Base-by-base conservation (phyloP, 2,329 filamentous ascomycete genomes). In the Allantophomopsis lycopodina region DNA sequence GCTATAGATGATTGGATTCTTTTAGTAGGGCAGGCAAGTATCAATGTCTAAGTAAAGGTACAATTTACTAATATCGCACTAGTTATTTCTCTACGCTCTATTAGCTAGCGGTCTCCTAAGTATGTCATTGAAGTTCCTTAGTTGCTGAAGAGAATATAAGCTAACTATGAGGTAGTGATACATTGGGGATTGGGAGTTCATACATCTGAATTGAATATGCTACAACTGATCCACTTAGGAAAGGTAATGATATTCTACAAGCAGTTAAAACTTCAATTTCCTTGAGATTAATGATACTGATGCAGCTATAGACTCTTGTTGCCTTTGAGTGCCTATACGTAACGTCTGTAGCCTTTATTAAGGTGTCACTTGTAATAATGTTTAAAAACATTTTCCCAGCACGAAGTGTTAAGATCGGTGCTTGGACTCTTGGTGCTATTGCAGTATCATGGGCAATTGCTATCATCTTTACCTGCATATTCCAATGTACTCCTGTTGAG, bases 401-500 rank as follows among this genome's bases (percentile, higher is more conserved):
- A 5, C 16, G 32, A 4, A 38, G 8, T 14, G 43, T 47, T 10
- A 35, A 32, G 20, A 42, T 54, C 12, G 47, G 47, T 16, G 41
- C 45, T 8, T 46, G 46, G 34, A 46, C 55, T 8, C 38, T 60
- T 15, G 54, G 47, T 8, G 35, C 36, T 17, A 31, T 59, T 5
- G 46, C 46, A 0, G 40, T 58, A 15, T 40, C 42, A 18, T 60
- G 57, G 54, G 41, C 44, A 1, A 47, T 59, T 15, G 45, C 52
- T 11, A 53, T 59, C 36, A 48, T 56, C 35, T 47, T 50, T 17
- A 55, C 60, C 12, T 53, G 44, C 37, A 50, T 63, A 36, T 62
- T 63, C 43, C 55, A 64, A 49, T 67, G 63, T 48, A 51, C 46
- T 2, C 63, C 62, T 2, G 54, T 66, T 15, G 23, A 45, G 2